Percentiles rank a stretch among this genome's conserved stretches.
Evolutionary conservation across 345 rosid genomes (phyloP).

Genomic region (Cardamine occulta): DNA sequence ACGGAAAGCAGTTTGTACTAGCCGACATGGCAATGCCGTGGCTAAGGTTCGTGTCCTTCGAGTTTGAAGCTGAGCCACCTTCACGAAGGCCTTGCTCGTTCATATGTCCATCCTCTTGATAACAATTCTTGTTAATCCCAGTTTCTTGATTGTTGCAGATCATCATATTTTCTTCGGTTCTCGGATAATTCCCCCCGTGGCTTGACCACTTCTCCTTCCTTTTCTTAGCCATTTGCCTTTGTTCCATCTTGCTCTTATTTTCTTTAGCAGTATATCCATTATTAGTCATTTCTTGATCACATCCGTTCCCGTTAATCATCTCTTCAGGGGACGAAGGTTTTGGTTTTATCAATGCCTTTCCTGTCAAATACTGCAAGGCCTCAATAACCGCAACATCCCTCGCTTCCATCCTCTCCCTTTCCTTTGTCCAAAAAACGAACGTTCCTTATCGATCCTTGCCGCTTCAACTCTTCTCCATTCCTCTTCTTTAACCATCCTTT

Average conservation of each 20-base stretch:
- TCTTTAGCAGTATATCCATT: conserved; percentile 41
- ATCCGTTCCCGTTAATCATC: conserved; percentile 23
- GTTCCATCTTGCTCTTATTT: conserved; percentile 50
- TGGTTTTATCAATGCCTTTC: conserved; percentile 38
- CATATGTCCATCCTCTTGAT: conserved; percentile 1
- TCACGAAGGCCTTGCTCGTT: conserved; percentile 35
- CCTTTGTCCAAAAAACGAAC: conserved; percentile 72
- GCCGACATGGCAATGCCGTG: conserved; percentile 36
- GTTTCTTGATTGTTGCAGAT: conserved; percentile 45
- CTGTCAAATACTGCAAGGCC: conserved; percentile 57
- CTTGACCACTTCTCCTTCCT: conserved; percentile 57
- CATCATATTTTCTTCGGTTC: conserved; percentile 28
- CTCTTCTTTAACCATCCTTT: conserved; percentile 68
- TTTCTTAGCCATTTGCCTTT: conserved; percentile 49
- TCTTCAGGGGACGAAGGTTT: conserved; percentile 33
- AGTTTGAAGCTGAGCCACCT: conserved; percentile 47
- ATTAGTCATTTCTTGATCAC: conserved; percentile 23
- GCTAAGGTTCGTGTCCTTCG: conserved; percentile 47
- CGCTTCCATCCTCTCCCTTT: conserved; percentile 79
- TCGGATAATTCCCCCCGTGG: conserved; percentile 31
- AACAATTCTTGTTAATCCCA: conserved; percentile 34
- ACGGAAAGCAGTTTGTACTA: conserved; percentile 63
- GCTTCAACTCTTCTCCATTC: conserved; percentile 74
- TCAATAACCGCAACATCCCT: conserved; percentile 75
- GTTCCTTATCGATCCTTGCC: conserved; percentile 65